Evolutionary conservation across 768 basidiomycete genomes (phyloP), one percentile per base, ranked within the genome.

Genomic region (Leucosporidium scottii): DNA sequence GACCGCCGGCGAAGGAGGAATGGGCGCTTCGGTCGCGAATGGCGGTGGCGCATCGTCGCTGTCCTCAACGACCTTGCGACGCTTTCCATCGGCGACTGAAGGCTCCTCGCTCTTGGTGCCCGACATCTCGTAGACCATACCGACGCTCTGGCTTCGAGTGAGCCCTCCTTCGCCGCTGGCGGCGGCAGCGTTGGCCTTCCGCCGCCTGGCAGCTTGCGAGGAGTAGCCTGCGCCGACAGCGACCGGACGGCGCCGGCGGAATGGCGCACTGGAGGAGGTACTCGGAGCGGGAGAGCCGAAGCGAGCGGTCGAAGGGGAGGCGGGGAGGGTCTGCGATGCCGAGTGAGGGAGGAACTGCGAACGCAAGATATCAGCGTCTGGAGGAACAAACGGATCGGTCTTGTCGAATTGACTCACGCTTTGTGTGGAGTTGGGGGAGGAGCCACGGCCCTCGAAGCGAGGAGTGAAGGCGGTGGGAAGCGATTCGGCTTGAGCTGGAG

Each of bases 211-310:
- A 2, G 64, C 51, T 2, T 64, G 64, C 31, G 56, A 39, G 1
- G 70, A 68, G 60, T 72, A 72, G 2, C 71, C 71, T 0, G 71
- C 71, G 20, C 71, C 71, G 28, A 72, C 71, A 60, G 69, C 69
- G 8, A 72, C 28, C 4, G 71, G 65, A 1, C 71, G 67, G 4
- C 67, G 59, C 1, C 71, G 67, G 25, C 57, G 63, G 44, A 49
- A 54, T 9, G 51, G 18, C 4, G 64, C 6, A 13, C 15, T 12
- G 31, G 47, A 39, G n/a, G 48, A 18, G 8, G 39, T 13, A 44
- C 39, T 44, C 15, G 39, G 39, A 6, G 39, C 39, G 39, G 39
- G 39, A 17, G 39, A 44, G 39, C 39, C 39, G 39, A 44, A 44
- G 39, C 57, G 57, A 30, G 36, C 34, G 6, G 34, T 58, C 31